Percentiles rank a stretch among this genome's conserved stretches.
These are phyloP conservation scores for Cryoendolithus antarcticus DNA, from an alignment of 2,329 filamentous ascomycete species.

Conservation along the genomic window DNA sequence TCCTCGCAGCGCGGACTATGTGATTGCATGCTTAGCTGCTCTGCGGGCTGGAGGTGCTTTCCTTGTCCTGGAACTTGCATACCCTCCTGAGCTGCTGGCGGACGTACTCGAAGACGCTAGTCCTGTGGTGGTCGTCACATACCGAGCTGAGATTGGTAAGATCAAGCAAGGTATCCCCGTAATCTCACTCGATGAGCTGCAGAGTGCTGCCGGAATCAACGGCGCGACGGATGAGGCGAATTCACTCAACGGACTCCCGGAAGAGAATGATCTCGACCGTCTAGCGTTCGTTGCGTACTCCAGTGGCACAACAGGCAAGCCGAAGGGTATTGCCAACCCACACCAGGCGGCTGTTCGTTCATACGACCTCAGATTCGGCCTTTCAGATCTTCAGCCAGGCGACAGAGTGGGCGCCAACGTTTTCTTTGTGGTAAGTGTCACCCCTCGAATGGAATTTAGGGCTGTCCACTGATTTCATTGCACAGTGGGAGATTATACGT, in stretches of 20 bases:
- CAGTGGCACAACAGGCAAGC: slow-evolving; percentile 63
- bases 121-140: slow-evolving; percentile 59
- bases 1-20: slow-evolving; percentile 64
- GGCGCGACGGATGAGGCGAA: slow-evolving; percentile 22
- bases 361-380: slow-evolving; percentile 57
- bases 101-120: slow-evolving; percentile 67
- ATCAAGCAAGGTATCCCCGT: slow-evolving; percentile 52
- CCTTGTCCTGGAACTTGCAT: slow-evolving; percentile 67
- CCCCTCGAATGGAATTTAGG: too few relatives aligned
- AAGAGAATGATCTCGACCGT: slow-evolving; percentile 57
- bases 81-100: slow-evolving; percentile 59
- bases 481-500: slow-evolving; percentile 62
- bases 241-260: slow-evolving; percentile 32
- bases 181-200: slow-evolving; percentile 49
- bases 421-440: slow-evolving; percentile 49
- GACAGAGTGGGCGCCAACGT: slow-evolving; percentile 80
- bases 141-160: slow-evolving; percentile 50
- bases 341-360: slow-evolving; percentile 62
- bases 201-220: slow-evolving; percentile 4
- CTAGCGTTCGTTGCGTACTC: slow-evolving; percentile 73
- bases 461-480: neutral
- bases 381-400: slow-evolving; percentile 57
- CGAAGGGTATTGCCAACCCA: slow-evolving; percentile 73
- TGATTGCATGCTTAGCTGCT: slow-evolving; percentile 66
- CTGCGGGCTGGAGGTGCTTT: slow-evolving; percentile 69